phyloP scores from a whole-genome alignment of 2,329 filamentous ascomycete genomes.

The Talaromyces marneffei region DNA sequence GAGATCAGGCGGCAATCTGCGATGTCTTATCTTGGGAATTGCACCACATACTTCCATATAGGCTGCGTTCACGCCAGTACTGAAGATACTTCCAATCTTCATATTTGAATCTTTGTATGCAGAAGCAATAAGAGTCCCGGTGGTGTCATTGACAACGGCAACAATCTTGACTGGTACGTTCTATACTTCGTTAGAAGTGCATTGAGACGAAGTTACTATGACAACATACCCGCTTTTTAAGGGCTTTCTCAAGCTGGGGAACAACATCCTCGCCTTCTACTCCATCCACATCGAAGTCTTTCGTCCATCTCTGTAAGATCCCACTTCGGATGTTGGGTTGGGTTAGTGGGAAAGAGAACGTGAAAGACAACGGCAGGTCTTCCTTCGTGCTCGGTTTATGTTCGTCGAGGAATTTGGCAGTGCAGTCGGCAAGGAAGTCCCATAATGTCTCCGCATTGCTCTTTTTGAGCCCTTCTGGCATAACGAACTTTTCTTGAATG shows the following conservation, averaged over 20 bases:
- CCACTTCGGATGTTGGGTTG: slow-evolving; percentile 82
- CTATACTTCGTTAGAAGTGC: slow-evolving; percentile 34
- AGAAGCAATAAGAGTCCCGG: slow-evolving; percentile 85
- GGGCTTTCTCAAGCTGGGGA: slow-evolving; percentile 69
- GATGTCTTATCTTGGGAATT: slow-evolving; percentile 78
- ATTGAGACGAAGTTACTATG: neutral
- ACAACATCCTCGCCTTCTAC: slow-evolving; percentile 83
- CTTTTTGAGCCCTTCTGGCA: slow-evolving; percentile 78
- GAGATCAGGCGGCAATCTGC: slow-evolving; percentile 67
- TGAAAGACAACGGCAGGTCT: slow-evolving; percentile 72
- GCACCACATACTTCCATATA: slow-evolving; percentile 85
- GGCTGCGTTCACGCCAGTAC: slow-evolving; percentile 89
- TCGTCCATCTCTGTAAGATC: slow-evolving; percentile 83
- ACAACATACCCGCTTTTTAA: slow-evolving; percentile 55
- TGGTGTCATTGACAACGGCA: slow-evolving; percentile 89
- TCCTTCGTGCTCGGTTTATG: slow-evolving; percentile 50
- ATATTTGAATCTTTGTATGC: slow-evolving; percentile 81
- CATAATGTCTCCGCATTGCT: slow-evolving; percentile 72
- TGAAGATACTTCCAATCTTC: slow-evolving; percentile 90
- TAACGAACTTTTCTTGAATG: slow-evolving; percentile 78
- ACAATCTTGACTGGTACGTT: slow-evolving; percentile 77
- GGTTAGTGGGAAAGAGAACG: slow-evolving; percentile 82
- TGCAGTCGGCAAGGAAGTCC: slow-evolving; percentile 79
- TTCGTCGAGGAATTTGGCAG: slow-evolving; percentile 72
- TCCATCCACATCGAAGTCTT: slow-evolving; percentile 82